A percentile compares a stretch with the other conserved stretches of the same genome.
Conservation (phyloP, 106 monocot genomes). For the Acorus calamus region DNA sequence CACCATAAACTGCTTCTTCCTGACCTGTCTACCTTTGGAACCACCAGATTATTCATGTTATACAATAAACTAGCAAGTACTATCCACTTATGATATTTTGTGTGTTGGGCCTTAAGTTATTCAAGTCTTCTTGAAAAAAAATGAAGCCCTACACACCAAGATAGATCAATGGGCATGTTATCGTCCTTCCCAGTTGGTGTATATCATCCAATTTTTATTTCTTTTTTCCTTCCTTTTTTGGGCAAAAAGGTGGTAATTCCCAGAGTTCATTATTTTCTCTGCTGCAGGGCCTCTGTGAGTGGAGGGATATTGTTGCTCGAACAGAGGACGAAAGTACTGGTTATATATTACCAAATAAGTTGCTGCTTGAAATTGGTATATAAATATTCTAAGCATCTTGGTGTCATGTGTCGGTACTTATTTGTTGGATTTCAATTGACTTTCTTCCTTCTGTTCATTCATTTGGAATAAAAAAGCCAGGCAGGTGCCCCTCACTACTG, state of each 20-base stretch:
- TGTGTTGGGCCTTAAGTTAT: no score
- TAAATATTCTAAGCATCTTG: neutral
- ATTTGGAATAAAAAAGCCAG: conserved; percentile 42
- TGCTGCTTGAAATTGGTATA: conserved; percentile 78
- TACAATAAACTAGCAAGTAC: no score
- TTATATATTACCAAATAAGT: conserved; percentile 82
- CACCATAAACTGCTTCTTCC: no score
- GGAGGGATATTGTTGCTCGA: conserved; percentile 86
- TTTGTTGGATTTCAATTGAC: neutral
- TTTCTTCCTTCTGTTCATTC: conserved; percentile 1
- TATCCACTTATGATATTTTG: no score
- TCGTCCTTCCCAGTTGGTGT: no score
- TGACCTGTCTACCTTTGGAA: no score
- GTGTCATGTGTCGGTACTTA: neutral
- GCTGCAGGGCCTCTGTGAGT: conserved; percentile 56
- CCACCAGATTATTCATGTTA: no score
- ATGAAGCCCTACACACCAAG: no score
- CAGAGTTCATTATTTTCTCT: neutral
- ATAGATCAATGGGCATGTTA: no score
- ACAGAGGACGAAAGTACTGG: conserved; percentile 97
- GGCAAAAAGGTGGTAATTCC: no score
- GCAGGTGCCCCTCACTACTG: conserved; percentile 61
- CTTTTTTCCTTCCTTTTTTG: neutral
- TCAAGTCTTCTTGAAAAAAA: no score
- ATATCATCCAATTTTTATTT: neutral